phyloP scores from a whole-genome alignment of 805 yeast species.

The Saccharomycopsis amapae region DNA sequence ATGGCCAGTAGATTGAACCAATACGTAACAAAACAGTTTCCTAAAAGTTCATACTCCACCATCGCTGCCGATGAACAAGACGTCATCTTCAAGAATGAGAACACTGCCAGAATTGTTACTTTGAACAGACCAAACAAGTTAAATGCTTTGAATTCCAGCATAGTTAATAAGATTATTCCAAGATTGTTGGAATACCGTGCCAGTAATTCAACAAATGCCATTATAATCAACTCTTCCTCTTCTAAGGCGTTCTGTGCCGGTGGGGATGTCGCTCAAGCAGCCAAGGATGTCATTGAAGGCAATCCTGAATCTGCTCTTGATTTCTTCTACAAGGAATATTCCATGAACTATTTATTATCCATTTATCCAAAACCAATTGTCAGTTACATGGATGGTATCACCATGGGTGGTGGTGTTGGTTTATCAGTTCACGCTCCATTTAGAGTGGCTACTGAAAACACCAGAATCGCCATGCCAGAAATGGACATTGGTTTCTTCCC shows the following conservation, averaged over 20 bases:
- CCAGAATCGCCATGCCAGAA: slow-evolving; percentile 96
- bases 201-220: slow-evolving; percentile 46
- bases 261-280: slow-evolving; percentile 86
- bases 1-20: not conserved
- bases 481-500: slow-evolving; percentile 94
- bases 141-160: slow-evolving; percentile 72
- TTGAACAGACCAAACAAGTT: slow-evolving; percentile 77
- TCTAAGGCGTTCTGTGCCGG: slow-evolving; percentile 89
- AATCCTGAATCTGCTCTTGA: slow-evolving; percentile 44
- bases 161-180: slow-evolving; percentile 67
- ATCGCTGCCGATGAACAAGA: slow-evolving; percentile 2
- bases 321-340: slow-evolving; percentile 76
- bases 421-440: slow-evolving; percentile 85
- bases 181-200: slow-evolving; percentile 72
- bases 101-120: slow-evolving; percentile 63
- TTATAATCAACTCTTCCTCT: slow-evolving; percentile 57
- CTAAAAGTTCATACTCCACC: not conserved
- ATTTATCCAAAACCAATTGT: slow-evolving; percentile 79
- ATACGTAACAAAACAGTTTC: not conserved
- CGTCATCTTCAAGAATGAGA: slow-evolving; percentile 41
- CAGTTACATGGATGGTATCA: slow-evolving; percentile 83
- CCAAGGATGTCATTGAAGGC: slow-evolving; percentile 45
- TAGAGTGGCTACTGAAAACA: slow-evolving; percentile 86
- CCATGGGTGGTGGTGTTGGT: slow-evolving; percentile 99
- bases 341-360: slow-evolving; percentile 68